Evolutionary conservation across 352 stramenopile species (phyloP).

Genomic region (Aphanomyces cochlioides): DNA sequence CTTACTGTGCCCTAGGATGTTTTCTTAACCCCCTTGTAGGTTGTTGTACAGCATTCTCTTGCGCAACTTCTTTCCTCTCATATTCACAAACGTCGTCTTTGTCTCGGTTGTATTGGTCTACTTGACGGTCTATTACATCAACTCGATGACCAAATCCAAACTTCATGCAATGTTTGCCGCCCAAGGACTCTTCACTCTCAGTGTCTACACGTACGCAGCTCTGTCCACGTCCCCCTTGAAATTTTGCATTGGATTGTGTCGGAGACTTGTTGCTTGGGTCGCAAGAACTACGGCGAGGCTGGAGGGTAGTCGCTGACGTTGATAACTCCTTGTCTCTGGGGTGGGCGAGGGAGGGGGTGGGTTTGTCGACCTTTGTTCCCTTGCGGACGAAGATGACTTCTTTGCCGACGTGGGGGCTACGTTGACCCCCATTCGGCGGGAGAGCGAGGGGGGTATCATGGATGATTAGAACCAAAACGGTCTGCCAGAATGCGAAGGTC

Average conservation of each 20-base stretch:
- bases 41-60: slow-evolving; percentile 22
- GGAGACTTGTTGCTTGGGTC: too few relatives aligned
- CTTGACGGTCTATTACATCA: slow-evolving; percentile 8
- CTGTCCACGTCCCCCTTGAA: background rate
- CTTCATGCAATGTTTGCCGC: slow-evolving; percentile 6
- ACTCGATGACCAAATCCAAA: background rate
- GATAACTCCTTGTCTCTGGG: too few relatives aligned
- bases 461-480: too few relatives aligned
- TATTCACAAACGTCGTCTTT: slow-evolving; percentile 13
- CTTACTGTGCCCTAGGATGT: background rate
- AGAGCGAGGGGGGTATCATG: too few relatives aligned
- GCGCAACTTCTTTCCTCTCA: slow-evolving; percentile 15
- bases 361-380: too few relatives aligned
- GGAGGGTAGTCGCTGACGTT: too few relatives aligned
- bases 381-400: too few relatives aligned
- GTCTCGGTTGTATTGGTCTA: background rate
- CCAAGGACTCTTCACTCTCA: background rate
- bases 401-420: too few relatives aligned
- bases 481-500: too few relatives aligned
- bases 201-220: slow-evolving; percentile 3
- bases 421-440: too few relatives aligned
- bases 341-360: too few relatives aligned
- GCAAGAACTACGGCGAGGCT: too few relatives aligned
- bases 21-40: background rate
- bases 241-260: background rate